Evolutionary conservation across 2,329 filamentous ascomycete species (phyloP).

Genomic region (Calonectria crousiana): DNA sequence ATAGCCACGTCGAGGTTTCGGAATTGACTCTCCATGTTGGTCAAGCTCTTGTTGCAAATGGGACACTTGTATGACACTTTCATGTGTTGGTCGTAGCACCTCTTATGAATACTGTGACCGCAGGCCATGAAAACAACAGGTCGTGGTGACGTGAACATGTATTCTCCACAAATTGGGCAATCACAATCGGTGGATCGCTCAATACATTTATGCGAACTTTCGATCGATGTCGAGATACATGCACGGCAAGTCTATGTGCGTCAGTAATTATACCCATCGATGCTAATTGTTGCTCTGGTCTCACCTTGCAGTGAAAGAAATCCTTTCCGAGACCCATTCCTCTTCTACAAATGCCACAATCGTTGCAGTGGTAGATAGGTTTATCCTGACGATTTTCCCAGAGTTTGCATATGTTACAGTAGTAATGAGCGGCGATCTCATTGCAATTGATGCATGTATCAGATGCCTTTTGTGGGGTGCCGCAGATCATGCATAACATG

Average conservation of each 20-base stretch:
- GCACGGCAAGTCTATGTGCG: constrained; percentile 82
- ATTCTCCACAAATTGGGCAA: constrained; percentile 96
- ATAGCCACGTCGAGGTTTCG: constrained; percentile 91
- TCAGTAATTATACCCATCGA: constrained; percentile 27
- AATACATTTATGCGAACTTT: constrained; percentile 90
- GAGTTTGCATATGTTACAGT: constrained; percentile 93
- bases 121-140: constrained; percentile 95
- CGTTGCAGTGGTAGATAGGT: constrained; percentile 94
- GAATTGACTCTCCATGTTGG: constrained; percentile 97
- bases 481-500: constrained; percentile 98
- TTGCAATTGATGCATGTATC: constrained; percentile 85
- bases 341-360: constrained; percentile 94
- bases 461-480: constrained; percentile 83
- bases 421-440: constrained; percentile 85
- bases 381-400: constrained; percentile 96
- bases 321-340: constrained; percentile 95
- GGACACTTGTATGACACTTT: constrained; percentile 94
- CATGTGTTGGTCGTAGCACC: constrained; percentile 90
- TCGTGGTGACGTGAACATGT: constrained; percentile 92
- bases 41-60: constrained; percentile 95
- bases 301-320: constrained; percentile 97
- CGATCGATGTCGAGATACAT: constrained; percentile 90
- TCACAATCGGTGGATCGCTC: constrained; percentile 95
- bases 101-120: constrained; percentile 94
- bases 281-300: constrained; percentile 28